Evolutionary conservation across 2,329 filamentous ascomycete species (phyloP).

Genomic region (Talaromyces sp.): DNA sequence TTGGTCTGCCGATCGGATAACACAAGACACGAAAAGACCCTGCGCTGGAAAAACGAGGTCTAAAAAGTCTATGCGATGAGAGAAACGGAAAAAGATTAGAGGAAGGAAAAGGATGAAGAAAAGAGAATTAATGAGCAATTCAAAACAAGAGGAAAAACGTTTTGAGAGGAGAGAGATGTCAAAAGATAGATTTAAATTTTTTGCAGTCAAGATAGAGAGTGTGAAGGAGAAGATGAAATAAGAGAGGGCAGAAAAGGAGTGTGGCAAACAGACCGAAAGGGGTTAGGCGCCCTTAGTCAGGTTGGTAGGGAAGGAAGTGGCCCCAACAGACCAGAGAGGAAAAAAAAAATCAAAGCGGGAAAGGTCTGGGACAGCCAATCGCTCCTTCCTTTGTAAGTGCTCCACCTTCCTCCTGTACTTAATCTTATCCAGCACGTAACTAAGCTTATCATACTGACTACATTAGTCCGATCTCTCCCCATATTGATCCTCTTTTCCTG

Average conservation of each 20-base stretch:
- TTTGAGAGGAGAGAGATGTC: conserved; percentile 20
- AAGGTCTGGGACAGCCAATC: neutral
- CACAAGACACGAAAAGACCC: conserved; percentile 26
- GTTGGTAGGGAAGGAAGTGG: neutral
- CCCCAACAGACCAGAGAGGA: neutral
- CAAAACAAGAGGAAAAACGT: conserved; percentile 17
- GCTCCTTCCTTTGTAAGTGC: neutral
- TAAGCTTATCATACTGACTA: neutral
- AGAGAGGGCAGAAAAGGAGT: conserved; percentile 16
- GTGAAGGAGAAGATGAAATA: neutral
- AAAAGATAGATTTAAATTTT: conserved; percentile 14
- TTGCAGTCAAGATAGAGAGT: conserved; percentile 2
- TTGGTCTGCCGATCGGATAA: conserved; percentile 22
- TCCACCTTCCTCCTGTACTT: neutral
- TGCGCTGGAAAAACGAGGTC: conserved; percentile 24
- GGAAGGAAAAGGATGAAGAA: conserved; percentile 19
- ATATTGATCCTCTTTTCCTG: neutral
- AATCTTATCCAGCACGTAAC: neutral
- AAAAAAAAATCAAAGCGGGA: conserved; percentile 11
- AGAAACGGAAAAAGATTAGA: conserved; percentile 21
- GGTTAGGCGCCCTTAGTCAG: neutral
- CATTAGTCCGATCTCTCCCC: neutral
- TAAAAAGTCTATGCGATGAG: conserved; percentile 32
- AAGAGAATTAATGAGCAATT: conserved; percentile 18
- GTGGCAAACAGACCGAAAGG: conserved; percentile 11